These are phyloP conservation scores for Aspergillus neotritici DNA, from an alignment of 2,329 filamentous ascomycete species.

Conservation along the genomic window DNA sequence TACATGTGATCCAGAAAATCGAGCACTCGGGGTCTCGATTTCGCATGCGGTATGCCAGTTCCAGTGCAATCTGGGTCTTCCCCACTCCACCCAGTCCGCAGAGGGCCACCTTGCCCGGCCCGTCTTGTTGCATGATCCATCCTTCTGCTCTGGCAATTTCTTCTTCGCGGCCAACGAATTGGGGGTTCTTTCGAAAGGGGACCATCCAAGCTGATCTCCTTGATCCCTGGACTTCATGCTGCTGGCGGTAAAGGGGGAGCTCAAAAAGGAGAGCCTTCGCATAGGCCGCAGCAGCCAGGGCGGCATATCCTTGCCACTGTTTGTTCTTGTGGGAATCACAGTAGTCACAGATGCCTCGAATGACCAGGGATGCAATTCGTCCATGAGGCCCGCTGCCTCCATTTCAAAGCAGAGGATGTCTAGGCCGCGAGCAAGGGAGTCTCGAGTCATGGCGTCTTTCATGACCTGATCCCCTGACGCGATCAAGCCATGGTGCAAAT, in stretches of 20 bases:
- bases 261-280: neutral
- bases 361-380: conserved; percentile 17
- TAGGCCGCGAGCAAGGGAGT: conserved; percentile 7
- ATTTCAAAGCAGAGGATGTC: conserved; percentile 23
- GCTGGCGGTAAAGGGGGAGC: neutral
- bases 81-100: conserved; percentile 7
- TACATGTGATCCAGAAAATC: conserved; percentile 26
- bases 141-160: neutral
- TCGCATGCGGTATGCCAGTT: neutral
- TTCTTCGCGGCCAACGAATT: neutral
- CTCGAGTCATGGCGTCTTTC: conserved; percentile 14
- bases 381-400: conserved; percentile 17
- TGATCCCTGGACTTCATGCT: neutral
- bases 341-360: conserved; percentile 24
- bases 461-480: conserved; percentile 23
- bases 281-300: neutral
- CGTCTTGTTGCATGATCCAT: neutral
- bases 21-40: conserved; percentile 5
- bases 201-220: neutral
- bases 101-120: neutral
- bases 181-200: conserved; percentile 9
- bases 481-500: conserved; percentile 22
- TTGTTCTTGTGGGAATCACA: conserved; percentile 22
- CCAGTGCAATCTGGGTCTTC: conserved; percentile 1
- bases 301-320: neutral